phyloP scores from a whole-genome alignment of 805 yeast genomes.

The Cyberlindnera xylosilytica region DNA sequence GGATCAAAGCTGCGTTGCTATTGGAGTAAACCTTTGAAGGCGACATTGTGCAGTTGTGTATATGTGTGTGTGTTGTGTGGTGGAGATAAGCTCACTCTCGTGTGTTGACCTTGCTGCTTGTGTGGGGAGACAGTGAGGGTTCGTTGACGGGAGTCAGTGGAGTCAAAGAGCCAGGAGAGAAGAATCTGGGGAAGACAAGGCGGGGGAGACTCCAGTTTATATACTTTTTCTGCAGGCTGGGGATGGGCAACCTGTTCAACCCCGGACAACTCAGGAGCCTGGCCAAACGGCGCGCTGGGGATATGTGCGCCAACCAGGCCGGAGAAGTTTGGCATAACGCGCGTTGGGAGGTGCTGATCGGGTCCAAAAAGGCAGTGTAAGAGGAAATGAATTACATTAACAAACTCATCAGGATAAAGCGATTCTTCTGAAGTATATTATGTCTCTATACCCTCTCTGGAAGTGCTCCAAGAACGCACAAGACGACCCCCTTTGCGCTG shows the following conservation, averaged over 20 bases:
- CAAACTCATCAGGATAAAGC: no score
- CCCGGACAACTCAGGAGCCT: slow-evolving; percentile 15
- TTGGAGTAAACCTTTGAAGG: slow-evolving; percentile 25
- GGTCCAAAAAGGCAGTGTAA: neutral
- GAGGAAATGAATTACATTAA: neutral
- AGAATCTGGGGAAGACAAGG: slow-evolving; percentile 1
- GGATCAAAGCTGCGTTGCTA: slow-evolving; percentile 22
- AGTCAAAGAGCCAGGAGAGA: slow-evolving; percentile 4
- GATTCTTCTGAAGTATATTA: no score
- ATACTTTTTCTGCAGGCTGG: slow-evolving; percentile 5
- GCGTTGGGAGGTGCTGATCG: neutral
- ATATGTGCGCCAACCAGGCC: slow-evolving; percentile 4
- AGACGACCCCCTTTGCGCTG: no score
- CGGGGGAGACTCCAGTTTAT: slow-evolving; percentile 3
- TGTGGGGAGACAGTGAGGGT: no score
- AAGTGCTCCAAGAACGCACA: no score
- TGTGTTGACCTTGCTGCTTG: neutral
- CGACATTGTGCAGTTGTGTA: slow-evolving; percentile 21
- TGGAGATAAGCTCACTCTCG: slow-evolving; percentile 1
- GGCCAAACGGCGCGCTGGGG: slow-evolving; percentile 10
- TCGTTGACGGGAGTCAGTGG: slow-evolving; percentile 2
- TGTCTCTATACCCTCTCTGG: no score
- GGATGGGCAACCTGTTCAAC: neutral
- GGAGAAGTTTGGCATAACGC: neutral
- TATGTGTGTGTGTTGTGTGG: neutral